These are phyloP conservation scores for Tuber indicum DNA, from an alignment of 495 filamentous ascomycete genomes.

Conservation along the genomic window DNA sequence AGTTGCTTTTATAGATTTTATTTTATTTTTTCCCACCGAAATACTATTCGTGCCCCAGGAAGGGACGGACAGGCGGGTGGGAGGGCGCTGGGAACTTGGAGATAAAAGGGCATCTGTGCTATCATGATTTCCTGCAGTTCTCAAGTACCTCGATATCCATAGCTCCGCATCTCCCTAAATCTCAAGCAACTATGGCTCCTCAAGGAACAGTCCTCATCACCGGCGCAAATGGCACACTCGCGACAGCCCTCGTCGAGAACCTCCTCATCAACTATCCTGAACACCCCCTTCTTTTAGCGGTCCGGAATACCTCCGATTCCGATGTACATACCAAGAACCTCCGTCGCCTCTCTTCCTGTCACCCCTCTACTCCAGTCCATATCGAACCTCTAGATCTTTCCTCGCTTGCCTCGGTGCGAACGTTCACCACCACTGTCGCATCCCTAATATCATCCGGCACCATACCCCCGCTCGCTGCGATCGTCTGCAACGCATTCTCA, in stretches of 20 bases:
- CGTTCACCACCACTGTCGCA: not conserved
- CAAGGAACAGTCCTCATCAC: constrained; percentile 4
- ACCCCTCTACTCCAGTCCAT: not conserved
- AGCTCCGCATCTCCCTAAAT: not conserved
- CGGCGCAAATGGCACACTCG: not conserved
- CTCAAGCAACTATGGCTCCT: not conserved
- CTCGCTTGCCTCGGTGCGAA: not conserved
- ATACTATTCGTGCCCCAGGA: not conserved
- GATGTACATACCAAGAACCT: not conserved
- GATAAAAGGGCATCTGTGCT: not conserved
- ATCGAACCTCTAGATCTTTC: not conserved
- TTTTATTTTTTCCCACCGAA: not conserved
- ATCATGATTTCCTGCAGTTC: not conserved
- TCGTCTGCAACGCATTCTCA: constrained; percentile 13
- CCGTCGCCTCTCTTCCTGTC: not conserved
- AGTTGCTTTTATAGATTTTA: not conserved
- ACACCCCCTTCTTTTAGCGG: not conserved
- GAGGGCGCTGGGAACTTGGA: not conserved
- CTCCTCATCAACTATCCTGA: not conserved
- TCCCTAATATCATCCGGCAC: constrained; percentile 3
- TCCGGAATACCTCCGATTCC: not conserved
- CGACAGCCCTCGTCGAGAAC: constrained; percentile 1
- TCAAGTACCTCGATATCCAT: not conserved
- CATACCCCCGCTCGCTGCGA: constrained; percentile 9
- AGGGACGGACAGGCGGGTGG: not conserved